Evolutionary conservation across 208 protist species (phyloP), one percentile per base, ranked within the genome.

Genomic region (Angomonas deanei): DNA sequence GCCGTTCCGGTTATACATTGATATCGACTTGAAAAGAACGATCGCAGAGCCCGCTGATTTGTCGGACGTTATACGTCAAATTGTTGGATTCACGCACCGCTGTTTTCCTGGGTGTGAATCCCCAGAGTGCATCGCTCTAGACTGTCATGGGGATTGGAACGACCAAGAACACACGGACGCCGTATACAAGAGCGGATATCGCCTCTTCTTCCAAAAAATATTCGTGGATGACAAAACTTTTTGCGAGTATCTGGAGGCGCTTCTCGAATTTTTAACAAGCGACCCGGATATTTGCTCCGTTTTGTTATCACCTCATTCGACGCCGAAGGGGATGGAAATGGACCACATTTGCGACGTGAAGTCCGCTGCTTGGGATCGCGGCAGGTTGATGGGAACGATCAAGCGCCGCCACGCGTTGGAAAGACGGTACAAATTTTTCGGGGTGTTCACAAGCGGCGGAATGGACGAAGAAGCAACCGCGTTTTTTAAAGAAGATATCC

Each of bases 1-100:
- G 8, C n/a, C 47, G 15, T 66, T 66, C 36, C 61, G 61, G 2
- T 32, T 66, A 27, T 66, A 66, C 28, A 23, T 66, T 15, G 61
- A 66, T 31, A n/a, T 66, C 21, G 61, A 66, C 33, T 11, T 66
- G 3, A 42, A 49, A 21, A 34, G 61, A 30, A 66, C 61, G 3
- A 1, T 28, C 17, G 17, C 46, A n/a, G n/a, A 57, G n/a, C 48
- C 61, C n/a, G 3, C 46, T 21, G 61, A 57, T 33, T 33, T 33
- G 10, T 36, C 61, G 2, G 26, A 8, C 17, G 30, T 52, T 27
- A 55, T 55, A n/a, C 24, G 13, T 27, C n/a, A 34, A 10, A 42
- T 66, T 13, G 33, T 34, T 28, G 10, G 49, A 33, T 4, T 27
- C 30, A 30, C 24, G 10, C 19, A 32, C 36, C 5, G 24, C 53